Evolutionary conservation across 192 early-diverging fungal species (phyloP), one percentile per base, ranked within the genome.

Genomic region (Gamsiella multidivaricata): DNA sequence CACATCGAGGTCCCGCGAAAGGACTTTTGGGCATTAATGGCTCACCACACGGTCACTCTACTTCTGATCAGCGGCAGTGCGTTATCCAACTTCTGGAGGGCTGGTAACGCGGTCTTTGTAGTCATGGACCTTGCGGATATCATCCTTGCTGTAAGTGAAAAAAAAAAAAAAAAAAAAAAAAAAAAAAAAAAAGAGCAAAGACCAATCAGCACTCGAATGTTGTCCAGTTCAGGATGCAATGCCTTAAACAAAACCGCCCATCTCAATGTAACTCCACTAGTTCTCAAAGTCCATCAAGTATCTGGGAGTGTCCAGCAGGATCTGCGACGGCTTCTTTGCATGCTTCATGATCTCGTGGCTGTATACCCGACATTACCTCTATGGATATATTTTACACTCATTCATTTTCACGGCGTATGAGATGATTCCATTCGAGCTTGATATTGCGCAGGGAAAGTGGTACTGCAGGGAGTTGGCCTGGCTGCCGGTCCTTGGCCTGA

Each of bases 251-350:
- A n/a, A n/a, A n/a, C n/a, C n/a, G n/a, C n/a, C n/a, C n/a, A n/a
- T n/a, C n/a, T n/a, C n/a, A n/a, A n/a, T n/a, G n/a, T n/a, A n/a
- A n/a, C n/a, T n/a, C n/a, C n/a, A 47, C 11, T 71, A 88, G 87
- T 56, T 88, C 17, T 92, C 94, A 29, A 95, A 95, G 81, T 88
- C 87, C 51, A 72, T 93, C 26, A 91, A 92, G 63, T 95, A 95
- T 49, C 42, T 91, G n/a, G 70, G 78, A 15, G 83, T 89, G 25
- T 82, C 69, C 3, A 56, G 82, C 20, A 79, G 69, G 33, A 50
- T 86, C 8, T 88, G 90, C 62, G 87, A 91, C 11, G 61, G 45
- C 1, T 86, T 84, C 7, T 95, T 95, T 84, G 87, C 80, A 8
- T 29, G 87, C 7, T 91, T 94, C 55, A 78, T 94, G 50, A 23